Base-by-base conservation (phyloP, 805 yeast species). In the Cyberlindnera bimundalis region DNA sequence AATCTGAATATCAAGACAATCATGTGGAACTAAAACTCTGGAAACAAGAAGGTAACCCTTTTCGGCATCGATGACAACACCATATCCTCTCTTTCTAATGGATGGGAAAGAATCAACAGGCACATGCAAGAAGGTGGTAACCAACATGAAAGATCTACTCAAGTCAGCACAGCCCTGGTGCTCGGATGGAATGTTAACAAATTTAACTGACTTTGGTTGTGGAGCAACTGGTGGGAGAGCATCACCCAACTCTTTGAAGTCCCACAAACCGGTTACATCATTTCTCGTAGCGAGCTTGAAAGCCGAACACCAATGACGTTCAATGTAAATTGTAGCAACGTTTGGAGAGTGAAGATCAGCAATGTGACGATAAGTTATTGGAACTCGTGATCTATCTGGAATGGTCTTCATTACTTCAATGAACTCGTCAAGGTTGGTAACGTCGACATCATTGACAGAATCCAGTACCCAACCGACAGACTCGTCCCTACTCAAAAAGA, bases 31-130 rank as follows among this genome's bases (percentile, higher is more conserved):
- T 40, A 76, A 70, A 43, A 79, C 71, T 45, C 96, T 72, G 3
- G 96, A 84, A 2, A 84, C 87, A 37, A 90, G 64, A 5, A 86
- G 87, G 46, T 79, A 81, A 2, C 97, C 97, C 45, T 76, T 75
- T 37, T 69, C 76, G 4, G 96, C 82, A 60, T 90, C 96, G 25
- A 90, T 69, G 2, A 90, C 80, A 21, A 90, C 74, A 41, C 96
- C 97, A 49, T 85, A 76, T 13, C 84, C 81, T 40, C 73, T 73
- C 37, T 75, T 73, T 38, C 76, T 73, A 32, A 78, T 71, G 28
- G 77, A 74, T 3, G 88, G 77, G 60, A 73, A 79, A 3, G 95
- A 84, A 58, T 89, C 97, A 41, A 90, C 63, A 13, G 86, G 78
- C 14, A 84, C 67, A 3, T 93, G 90, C 34, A 80, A 65, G 10